Conservation (phyloP, 768 basidiomycete genomes). For the Leccinellum rugosiceps region DNA sequence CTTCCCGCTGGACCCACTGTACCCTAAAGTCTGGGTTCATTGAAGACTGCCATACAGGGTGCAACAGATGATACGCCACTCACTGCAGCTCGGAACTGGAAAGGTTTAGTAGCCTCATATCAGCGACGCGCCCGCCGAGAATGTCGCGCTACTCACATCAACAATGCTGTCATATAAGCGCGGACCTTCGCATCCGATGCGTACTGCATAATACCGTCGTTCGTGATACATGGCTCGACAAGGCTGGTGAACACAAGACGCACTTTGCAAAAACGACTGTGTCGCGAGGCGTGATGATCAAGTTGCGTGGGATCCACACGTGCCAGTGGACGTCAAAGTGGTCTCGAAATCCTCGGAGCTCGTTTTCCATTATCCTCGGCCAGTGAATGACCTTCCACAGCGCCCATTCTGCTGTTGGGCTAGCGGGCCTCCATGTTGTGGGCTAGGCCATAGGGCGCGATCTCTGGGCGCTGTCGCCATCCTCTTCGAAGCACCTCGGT, state of each 20-base stretch:
- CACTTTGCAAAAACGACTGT: not conserved
- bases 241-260: not conserved
- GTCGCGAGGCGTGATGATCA: not conserved
- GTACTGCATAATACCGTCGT: conserved; percentile 35
- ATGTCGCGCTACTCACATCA: conserved; percentile 22
- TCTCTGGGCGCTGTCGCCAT: not conserved
- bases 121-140: not conserved
- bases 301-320: no score
- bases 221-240: conserved; percentile 8
- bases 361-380: no score
- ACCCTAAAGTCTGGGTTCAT: conserved; percentile 21
- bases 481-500: not conserved
- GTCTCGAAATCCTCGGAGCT: not conserved
- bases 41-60: not conserved
- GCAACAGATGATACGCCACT: not conserved
- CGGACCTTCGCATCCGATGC: conserved; percentile 32
- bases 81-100: conserved; percentile 26
- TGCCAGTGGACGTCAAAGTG: no score
- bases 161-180: conserved; percentile 29
- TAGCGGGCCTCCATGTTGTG: not conserved
- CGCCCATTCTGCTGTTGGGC: no score
- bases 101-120: not conserved
- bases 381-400: no score
- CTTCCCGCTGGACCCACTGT: conserved; percentile 33
- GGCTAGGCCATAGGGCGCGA: no score